Evolutionary conservation across 371 early-diverging fungal species (phyloP).

Genomic region (Chytridiales sp.): DNA sequence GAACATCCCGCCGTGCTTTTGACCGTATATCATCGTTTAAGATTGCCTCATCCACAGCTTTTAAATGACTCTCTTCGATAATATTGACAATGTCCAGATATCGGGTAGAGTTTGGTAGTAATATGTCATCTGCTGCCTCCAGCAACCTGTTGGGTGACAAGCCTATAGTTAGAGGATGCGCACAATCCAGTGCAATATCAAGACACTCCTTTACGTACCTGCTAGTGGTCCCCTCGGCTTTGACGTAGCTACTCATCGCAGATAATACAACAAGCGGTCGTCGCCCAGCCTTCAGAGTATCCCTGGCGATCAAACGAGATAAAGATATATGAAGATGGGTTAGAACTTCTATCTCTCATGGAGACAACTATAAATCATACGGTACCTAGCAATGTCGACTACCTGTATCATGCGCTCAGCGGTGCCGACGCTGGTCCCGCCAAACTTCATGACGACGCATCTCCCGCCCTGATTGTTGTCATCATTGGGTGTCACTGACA

Average conservation of each 20-base stretch:
- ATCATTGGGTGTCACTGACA: no score
- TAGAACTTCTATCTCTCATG: background rate
- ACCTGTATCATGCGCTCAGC: slow-evolving; percentile 52
- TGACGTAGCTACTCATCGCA: slow-evolving; percentile 53
- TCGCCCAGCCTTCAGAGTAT: no score
- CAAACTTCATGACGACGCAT: slow-evolving; percentile 53
- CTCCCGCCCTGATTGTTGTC: background rate
- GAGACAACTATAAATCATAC: background rate
- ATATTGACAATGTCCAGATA: slow-evolving; percentile 74
- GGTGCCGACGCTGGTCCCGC: slow-evolving; percentile 56
- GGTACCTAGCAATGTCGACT: slow-evolving; percentile 46
- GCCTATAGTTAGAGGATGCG: background rate
- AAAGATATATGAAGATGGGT: background rate
- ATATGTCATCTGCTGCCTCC: slow-evolving; percentile 69
- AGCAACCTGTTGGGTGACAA: slow-evolving; percentile 47
- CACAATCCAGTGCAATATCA: background rate
- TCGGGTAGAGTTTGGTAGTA: slow-evolving; percentile 59
- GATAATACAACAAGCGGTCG: slow-evolving; percentile 46
- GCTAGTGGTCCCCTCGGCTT: slow-evolving; percentile 58
- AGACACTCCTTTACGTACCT: slow-evolving; percentile 26
- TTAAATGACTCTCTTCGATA: slow-evolving; percentile 78
- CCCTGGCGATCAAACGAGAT: background rate
- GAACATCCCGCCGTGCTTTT: slow-evolving; percentile 57
- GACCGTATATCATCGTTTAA: slow-evolving; percentile 50
- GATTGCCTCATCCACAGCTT: slow-evolving; percentile 59